These are phyloP conservation scores for Boletellus deceptivus DNA, from an alignment of 1,284 basidiomycete species.

Conservation along the genomic window DNA sequence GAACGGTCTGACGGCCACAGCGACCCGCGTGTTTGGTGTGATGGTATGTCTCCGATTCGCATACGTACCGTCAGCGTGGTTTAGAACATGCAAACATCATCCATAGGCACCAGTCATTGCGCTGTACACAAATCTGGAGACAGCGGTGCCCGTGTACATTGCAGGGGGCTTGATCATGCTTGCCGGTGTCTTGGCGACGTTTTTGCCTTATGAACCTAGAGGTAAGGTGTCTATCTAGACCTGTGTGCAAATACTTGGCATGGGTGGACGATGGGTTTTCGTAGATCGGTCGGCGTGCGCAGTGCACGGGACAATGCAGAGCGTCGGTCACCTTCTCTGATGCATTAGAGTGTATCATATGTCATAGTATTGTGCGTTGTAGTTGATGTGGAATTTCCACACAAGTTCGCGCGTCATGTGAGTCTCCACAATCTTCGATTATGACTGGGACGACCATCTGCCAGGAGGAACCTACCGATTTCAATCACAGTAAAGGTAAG, in stretches of 20 bases:
- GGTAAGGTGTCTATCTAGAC: conserved; percentile 63
- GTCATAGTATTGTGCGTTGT: too few relatives aligned
- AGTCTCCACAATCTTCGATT: too few relatives aligned
- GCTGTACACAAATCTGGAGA: conserved; percentile 62
- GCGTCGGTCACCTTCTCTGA: too few relatives aligned
- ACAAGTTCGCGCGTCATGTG: too few relatives aligned
- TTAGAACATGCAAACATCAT: neutral
- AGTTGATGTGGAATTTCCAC: too few relatives aligned
- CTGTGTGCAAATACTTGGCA: neutral
- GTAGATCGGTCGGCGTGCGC: too few relatives aligned
- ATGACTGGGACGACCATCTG: too few relatives aligned
- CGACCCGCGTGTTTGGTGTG: conserved; percentile 63
- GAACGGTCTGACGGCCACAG: conserved; percentile 61
- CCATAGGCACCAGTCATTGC: conserved; percentile 72
- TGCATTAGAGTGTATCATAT: too few relatives aligned
- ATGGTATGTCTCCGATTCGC: conserved; percentile 38
- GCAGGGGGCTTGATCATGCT: conserved; percentile 69
- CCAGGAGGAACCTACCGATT: too few relatives aligned
- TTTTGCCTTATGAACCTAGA: conserved; percentile 74
- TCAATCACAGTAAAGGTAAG: too few relatives aligned
- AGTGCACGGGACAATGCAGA: too few relatives aligned
- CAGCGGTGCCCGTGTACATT: conserved; percentile 74
- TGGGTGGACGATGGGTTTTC: too few relatives aligned
- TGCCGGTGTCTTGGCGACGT: conserved; percentile 61
- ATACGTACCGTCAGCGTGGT: neutral